Evolutionary conservation across 2,329 filamentous ascomycete species (phyloP), one percentile per base, ranked within the genome.

Genomic region (Monosporascus sp.): DNA sequence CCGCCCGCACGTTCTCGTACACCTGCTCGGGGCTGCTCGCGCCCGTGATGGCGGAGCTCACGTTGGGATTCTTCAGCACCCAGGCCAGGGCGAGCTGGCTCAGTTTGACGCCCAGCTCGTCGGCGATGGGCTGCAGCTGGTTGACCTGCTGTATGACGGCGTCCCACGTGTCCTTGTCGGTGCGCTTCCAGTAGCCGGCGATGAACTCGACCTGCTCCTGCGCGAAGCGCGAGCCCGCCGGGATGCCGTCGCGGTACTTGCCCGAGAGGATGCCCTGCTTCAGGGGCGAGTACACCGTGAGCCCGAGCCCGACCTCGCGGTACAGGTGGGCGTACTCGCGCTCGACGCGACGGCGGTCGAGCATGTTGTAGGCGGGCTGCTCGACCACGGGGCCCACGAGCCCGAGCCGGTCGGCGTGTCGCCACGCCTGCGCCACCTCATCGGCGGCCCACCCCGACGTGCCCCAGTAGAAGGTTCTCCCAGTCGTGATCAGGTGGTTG

Each of bases 381-480:
- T 88, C 85, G 70, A 85, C 80, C 34, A 85, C 61, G 3, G 84
- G 84, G 7, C 81, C 83, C 55, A 87, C 78, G 41, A 88, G 72
- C 15, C 78, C 75, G 8, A 86, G 74, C 57, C 74, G 76, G 59
- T 85, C 82, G 36, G 84, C 81, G 55, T 82, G 74, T 15, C 80
- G 73, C 73, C 80, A 82, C 0, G 85, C 84, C 53, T 82, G 76
- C 6, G 79, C 77, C 63, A 88, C 86, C 71, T 87, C 83, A 54
- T 80, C 78, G 44, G 84, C 82, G 55, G 75, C 77, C 84, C 84
- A 88, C 67, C 87, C 82, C 0, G 82, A 86, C 0, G 84, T 88
- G 42, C 84, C 84, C 84, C 84, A 87, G 73, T 88, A 87, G 57
- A 89, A 81, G 2, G 83, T 81, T 70, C 87, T 84, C 58, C 85